Evolutionary conservation across 1,284 basidiomycete species (phyloP), one percentile per base, ranked within the genome.

Genomic region (Ustilago sp.): DNA sequence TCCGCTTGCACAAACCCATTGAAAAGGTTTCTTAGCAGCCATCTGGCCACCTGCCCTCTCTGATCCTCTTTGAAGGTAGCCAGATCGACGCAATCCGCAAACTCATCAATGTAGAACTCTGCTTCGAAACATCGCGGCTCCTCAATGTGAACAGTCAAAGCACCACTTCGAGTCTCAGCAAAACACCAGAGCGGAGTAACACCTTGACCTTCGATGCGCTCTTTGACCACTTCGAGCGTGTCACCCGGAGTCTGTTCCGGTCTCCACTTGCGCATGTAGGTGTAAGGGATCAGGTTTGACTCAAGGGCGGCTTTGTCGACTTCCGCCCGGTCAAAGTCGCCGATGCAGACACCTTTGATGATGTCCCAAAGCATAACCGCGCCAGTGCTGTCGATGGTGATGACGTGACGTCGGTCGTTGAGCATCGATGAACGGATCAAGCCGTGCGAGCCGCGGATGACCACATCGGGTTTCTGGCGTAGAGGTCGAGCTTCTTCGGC

Each of bases 351-450:
- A 1, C 93, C 91, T 0, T 91, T 89, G 17, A 96, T 89, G 61
- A 99, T 91, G 87, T 99, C 93, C 96, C 97, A 99, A 3, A 95
- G 90, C 0, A 92, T 92, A 4, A 99, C 91, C 75, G 92, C 83
- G 9, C 93, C 93, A 0, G 89, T 88, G 0, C 94, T 95, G 85
- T 98, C 93, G 45, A 98, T 91, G 0, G 94, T 94, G 60, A 99
- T 87, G 5, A 92, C 94, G 84, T 98, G 95, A 68, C 95, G 89
- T 43, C 95, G 90, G 84, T 98, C 94, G 86, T 95, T 98, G 53
- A 99, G 88, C 68, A 95, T 89, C 31, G 92, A 88, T 7, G 91
- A 92, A 28, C 95, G 90, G 56, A 97, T 92, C 12, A 98, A 89
- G 5, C 97, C 96, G 64, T 91, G 89, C 52, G 92, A 90, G 7